A percentile compares a stretch with the other conserved stretches of the same genome.
phyloP scores from a whole-genome alignment of 257 asterid genomes.

The Gentiana dahurica region DNA sequence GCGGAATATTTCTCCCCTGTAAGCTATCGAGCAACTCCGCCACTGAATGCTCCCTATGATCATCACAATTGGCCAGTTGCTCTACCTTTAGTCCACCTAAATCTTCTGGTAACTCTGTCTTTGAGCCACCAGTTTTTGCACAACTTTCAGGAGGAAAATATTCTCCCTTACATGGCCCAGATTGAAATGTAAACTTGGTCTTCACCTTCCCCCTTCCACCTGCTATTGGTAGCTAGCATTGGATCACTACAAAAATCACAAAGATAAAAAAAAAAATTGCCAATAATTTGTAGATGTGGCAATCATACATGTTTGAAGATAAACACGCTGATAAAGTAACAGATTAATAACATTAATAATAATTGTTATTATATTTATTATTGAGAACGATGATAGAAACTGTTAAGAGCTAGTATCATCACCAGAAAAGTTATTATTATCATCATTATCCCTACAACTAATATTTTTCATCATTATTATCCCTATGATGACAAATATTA shows the following conservation, averaged over 20 bases:
- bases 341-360: no score
- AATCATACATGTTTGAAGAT: no score
- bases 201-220: slow-evolving; percentile 42
- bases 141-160: neutral
- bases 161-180: slow-evolving; percentile 26
- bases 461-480: no score
- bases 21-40: slow-evolving; percentile 57
- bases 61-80: slow-evolving; percentile 18
- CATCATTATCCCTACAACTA: no score
- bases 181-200: slow-evolving; percentile 35
- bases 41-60: slow-evolving; percentile 41
- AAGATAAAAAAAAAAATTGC: no score
- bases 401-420: no score
- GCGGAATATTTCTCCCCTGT: slow-evolving; percentile 28
- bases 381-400: no score
- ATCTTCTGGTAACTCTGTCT: slow-evolving; percentile 22
- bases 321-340: no score
- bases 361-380: no score
- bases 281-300: no score
- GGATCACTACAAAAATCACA: neutral
- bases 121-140: slow-evolving; percentile 8
- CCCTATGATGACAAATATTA: no score
- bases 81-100: slow-evolving; percentile 23
- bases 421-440: no score
- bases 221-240: slow-evolving; percentile 16